phyloP scores from a whole-genome alignment of 164 flowering plant genomes.

The Annona squamosa region DNA sequence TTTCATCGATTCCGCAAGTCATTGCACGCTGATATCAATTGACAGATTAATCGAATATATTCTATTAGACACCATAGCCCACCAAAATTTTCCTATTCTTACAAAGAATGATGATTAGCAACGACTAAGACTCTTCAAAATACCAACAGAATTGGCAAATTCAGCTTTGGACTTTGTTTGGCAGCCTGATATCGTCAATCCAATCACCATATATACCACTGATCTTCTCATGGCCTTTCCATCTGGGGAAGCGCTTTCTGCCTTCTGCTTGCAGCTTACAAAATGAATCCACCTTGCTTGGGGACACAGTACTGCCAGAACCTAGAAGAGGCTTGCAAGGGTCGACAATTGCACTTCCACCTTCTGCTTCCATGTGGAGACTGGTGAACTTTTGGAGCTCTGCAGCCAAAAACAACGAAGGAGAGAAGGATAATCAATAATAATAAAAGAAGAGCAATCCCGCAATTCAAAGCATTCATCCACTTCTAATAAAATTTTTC shows the following conservation, averaged over 20 bases:
- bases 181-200: conserved; percentile 53
- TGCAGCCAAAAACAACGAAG: conserved; percentile 17
- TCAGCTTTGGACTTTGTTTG: conserved; percentile 22
- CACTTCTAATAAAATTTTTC: too few species aligned
- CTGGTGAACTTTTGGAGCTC: conserved; percentile 37
- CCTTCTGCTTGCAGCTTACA: conserved; percentile 20
- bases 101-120: conserved; percentile 1
- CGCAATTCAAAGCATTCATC: too few species aligned
- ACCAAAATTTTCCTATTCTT: conserved; percentile 1
- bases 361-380: conserved; percentile 35
- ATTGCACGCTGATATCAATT: background rate
- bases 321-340: conserved; percentile 16
- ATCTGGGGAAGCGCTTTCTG: conserved; percentile 35
- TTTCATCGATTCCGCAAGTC: background rate
- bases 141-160: background rate
- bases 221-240: conserved; percentile 57
- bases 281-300: conserved; percentile 7
- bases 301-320: conserved; percentile 14
- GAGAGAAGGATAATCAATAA: background rate
- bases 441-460: background rate
- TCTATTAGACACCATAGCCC: too few species aligned
- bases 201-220: conserved; percentile 68
- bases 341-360: conserved; percentile 5
- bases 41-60: background rate
- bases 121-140: background rate